Evolutionary conservation across 345 rosid genomes (phyloP), one percentile per base, ranked within the genome.

Genomic region (Salix udensis): DNA sequence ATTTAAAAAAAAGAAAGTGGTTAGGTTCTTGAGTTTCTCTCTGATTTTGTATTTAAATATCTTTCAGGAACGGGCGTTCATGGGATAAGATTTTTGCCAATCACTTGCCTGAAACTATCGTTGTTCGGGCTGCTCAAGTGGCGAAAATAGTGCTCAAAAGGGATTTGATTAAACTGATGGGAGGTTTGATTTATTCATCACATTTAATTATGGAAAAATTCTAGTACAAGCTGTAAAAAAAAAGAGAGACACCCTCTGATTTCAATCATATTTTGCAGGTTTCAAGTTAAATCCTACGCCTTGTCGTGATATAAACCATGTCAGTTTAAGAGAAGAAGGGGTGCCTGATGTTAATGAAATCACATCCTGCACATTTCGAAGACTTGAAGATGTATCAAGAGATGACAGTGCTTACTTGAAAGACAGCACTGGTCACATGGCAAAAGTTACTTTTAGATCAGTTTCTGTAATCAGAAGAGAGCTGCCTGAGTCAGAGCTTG

Each of bases 381-480:
- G 61, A 53, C 30, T 72, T 34, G 55, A 67, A 64, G 67, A 36
- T 26, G 69, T 30, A 72, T 39, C 70, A 72, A 77, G 19, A 48
- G 65, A 73, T 52, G 77, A 67, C 58, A 61, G 18, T 11, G 77
- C 3, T 39, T 44, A 52, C 53, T 14, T 58, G 9, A 58, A 72
- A 7, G 76, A 77, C 42, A 39, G 37, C 24, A n/a, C 21, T 39
- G 72, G 39, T 26, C 37, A 7, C 36, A 19, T 16, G 61, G 24
- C 48, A 64, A 75, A 70, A 6, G 21, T 58, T 76, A 58, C 46
- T 13, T 68, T 71, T 64, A 81, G 70, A 44, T 72, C 86, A 24
- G 82, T 80, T 78, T 84, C 87, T 66, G 8, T 53, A 16, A 78
- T 78, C 30, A 80, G 66, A 65, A 81, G 83, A 74, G 82, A 83